Evolutionary conservation across 2,329 filamentous ascomycete genomes (phyloP).

Genomic region (Cladosporium sp.): DNA sequence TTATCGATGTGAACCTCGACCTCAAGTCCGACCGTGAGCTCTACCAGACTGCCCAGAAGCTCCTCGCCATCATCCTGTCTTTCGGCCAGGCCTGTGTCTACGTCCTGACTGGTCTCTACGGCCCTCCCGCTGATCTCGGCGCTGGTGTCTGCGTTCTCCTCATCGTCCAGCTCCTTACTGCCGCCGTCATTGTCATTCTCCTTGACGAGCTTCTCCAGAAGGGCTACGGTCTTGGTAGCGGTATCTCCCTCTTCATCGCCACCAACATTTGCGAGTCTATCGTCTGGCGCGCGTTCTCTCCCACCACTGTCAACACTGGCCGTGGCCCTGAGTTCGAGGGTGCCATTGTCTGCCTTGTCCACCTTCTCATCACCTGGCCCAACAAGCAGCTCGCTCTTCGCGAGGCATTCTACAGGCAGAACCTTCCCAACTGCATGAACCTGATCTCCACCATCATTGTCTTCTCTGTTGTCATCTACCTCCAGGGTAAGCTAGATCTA

Average conservation of each 20-base stretch:
- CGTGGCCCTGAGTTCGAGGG: constrained; percentile 99
- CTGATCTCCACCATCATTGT: constrained; percentile 87
- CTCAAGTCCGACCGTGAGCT: constrained; percentile 99
- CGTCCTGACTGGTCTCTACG: constrained; percentile 97
- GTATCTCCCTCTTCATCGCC: constrained; percentile 98
- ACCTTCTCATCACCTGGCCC: constrained; percentile 96
- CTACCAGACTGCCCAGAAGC: constrained; percentile 98
- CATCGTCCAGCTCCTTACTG: constrained; percentile 95
- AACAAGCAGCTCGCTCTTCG: constrained; percentile 98
- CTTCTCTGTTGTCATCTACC: constrained; percentile 98
- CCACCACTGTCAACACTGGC: constrained; percentile 98
- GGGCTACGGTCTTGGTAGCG: constrained; percentile 96
- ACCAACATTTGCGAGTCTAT: constrained; percentile 99
- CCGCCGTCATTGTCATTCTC: constrained; percentile 97
- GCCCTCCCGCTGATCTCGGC: constrained; percentile 92
- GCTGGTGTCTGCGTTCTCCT: constrained; percentile 97
- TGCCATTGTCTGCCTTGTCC: constrained; percentile 95
- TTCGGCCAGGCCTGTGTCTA: constrained; percentile 98
- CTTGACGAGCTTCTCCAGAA: constrained; percentile 99
- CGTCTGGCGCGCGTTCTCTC: constrained; percentile 99
- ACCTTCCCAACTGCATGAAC: constrained; percentile 99
- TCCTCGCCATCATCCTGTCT: constrained; percentile 95
- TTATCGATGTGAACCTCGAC: constrained; percentile 99
- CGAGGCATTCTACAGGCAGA: constrained; percentile 99
- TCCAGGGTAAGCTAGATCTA: constrained; percentile 34